A percentile compares a stretch with the other conserved stretches of the same genome.
These are phyloP conservation scores for Macrotyloma uniflorum DNA, from an alignment of 306 rosid species.

Conservation along the genomic window DNA sequence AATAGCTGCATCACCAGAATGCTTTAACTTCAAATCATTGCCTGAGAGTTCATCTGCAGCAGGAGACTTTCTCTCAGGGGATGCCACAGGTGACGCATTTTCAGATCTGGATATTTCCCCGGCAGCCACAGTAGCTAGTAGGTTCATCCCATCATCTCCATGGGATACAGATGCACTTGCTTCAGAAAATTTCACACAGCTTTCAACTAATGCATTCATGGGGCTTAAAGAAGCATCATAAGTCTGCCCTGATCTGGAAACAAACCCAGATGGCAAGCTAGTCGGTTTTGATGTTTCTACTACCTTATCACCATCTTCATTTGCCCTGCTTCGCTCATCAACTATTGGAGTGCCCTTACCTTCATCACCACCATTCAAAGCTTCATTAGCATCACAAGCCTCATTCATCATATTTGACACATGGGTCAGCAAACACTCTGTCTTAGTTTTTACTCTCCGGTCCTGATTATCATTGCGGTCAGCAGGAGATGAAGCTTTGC, in stretches of 20 bases:
- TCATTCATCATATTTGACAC: conserved; percentile 55
- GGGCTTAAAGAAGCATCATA: conserved; percentile 77
- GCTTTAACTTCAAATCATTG: conserved; percentile 53
- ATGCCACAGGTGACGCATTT: conserved; percentile 54
- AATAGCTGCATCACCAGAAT: conserved; percentile 40
- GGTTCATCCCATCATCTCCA: conserved; percentile 86
- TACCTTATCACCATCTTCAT: conserved; percentile 49
- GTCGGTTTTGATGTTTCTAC: conserved; percentile 54
- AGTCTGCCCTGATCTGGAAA: conserved; percentile 56
- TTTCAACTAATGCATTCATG: conserved; percentile 79
- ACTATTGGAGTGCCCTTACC: conserved; percentile 53
- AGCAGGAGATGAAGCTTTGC: conserved; percentile 70
- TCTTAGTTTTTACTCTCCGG: conserved; percentile 52
- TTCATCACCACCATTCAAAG: conserved; percentile 55
- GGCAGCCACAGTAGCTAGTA: conserved; percentile 89
- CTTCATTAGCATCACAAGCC: conserved; percentile 56
- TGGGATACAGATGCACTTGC: conserved; percentile 56
- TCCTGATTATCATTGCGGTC: conserved; percentile 71
- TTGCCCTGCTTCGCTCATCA: conserved; percentile 53
- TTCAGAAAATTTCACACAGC: conserved; percentile 81
- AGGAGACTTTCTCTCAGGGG: conserved; percentile 60
- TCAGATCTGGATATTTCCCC: conserved; percentile 79
- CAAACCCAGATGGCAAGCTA: conserved; percentile 52
- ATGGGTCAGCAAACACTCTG: conserved; percentile 54
- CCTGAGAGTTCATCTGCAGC: conserved; percentile 50